Evolutionary conservation across 129 eudicot genomes (phyloP).

Genomic region (Flaveria robusta): DNA sequence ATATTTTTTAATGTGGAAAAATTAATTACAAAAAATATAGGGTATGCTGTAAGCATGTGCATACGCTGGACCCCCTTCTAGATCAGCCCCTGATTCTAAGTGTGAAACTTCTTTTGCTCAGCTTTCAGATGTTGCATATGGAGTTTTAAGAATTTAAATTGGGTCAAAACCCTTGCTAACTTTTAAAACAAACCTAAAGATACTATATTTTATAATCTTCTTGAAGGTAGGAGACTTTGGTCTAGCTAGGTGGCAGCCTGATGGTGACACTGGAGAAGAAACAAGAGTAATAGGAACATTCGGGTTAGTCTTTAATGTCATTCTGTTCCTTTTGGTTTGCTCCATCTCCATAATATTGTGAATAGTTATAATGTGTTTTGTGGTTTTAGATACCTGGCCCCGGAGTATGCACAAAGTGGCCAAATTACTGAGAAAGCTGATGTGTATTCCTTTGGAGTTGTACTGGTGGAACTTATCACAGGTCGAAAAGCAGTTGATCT

Average conservation of each 20-base stretch:
- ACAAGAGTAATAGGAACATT: conserved; percentile 91
- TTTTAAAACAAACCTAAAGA: conserved; percentile 4
- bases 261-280: conserved; percentile 89
- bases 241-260: conserved; percentile 92
- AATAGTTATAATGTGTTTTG: conserved; percentile 1
- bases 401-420: conserved; percentile 91
- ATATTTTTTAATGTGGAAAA: no score
- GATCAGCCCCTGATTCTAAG: background rate
- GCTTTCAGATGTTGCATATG: background rate
- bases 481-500: conserved; percentile 92
- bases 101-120: background rate
- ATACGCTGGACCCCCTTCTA: background rate
- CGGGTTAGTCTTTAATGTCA: conserved; percentile 49
- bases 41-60: background rate
- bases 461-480: conserved; percentile 80
- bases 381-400: conserved; percentile 72
- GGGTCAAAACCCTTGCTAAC: background rate
- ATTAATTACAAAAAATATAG: background rate
- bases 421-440: conserved; percentile 92
- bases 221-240: conserved; percentile 89
- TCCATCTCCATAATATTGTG: background rate
- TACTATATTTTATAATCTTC: background rate
- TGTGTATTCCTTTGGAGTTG: conserved; percentile 88
- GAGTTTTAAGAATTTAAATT: background rate
- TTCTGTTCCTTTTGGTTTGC: background rate